Conservation (phyloP, 108 stramenopile species). For the Cyclotella atomus region DNA sequence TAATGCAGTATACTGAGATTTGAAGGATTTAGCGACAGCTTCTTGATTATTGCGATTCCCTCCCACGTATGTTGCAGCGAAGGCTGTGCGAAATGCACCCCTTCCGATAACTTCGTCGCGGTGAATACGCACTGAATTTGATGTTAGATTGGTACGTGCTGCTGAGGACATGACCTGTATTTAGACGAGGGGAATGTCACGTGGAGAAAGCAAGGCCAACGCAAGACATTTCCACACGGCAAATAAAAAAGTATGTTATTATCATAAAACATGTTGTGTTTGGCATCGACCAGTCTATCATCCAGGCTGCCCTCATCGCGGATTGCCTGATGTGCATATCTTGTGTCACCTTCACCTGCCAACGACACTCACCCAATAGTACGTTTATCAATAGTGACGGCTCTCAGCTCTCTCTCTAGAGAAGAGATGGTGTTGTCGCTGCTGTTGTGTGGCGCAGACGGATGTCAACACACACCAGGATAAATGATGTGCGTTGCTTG, state of each 20-base stretch:
- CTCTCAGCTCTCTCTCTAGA: no score
- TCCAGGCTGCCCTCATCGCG: not conserved
- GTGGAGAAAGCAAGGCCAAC: not conserved
- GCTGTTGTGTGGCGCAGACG: no score
- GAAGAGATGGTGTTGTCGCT: no score
- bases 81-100: slow-evolving; percentile 62
- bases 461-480: no score
- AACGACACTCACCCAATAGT: no score
- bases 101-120: slow-evolving; percentile 47
- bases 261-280: no score
- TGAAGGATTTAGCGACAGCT: slow-evolving; percentile 74
- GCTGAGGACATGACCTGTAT: slow-evolving; percentile 53
- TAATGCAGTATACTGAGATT: slow-evolving; percentile 40
- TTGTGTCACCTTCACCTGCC: no score
- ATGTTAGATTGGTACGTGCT: slow-evolving; percentile 72
- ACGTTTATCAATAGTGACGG: no score
- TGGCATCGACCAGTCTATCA: not conserved
- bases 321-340: not conserved
- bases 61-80: slow-evolving; percentile 64
- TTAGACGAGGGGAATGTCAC: no score
- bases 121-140: slow-evolving; percentile 34
- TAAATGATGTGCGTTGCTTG: no score
- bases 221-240: no score
- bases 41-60: slow-evolving; percentile 77
- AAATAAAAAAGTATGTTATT: no score